Conservation (phyloP, 1,139 yeast species). For the Schizosaccharomyces versatilis region DNA sequence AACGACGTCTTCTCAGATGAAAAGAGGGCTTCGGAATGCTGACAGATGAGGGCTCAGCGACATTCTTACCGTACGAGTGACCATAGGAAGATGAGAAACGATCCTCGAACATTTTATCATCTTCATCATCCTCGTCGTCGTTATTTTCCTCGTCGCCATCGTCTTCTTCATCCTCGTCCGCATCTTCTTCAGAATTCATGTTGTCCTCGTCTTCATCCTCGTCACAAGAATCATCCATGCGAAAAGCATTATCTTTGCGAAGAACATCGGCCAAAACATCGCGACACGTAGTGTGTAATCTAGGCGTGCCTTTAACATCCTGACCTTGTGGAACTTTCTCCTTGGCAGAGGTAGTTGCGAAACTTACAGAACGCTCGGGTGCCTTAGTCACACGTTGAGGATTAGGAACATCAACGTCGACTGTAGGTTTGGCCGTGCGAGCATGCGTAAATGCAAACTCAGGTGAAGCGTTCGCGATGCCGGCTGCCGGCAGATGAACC, state of each 20-base stretch:
- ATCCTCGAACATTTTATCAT: conserved; percentile 2
- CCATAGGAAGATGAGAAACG: too few species aligned
- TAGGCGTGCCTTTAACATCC: neutral
- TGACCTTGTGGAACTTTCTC: too few species aligned
- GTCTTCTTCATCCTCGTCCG: conserved; percentile 5
- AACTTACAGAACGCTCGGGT: too few species aligned
- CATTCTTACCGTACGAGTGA: neutral
- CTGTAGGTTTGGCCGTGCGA: too few species aligned
- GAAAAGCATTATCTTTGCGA: neutral
- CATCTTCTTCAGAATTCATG: conserved; percentile 2
- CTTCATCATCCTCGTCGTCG: conserved; percentile 1
- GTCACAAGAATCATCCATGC: neutral
- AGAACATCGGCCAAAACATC: neutral
- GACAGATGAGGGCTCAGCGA: neutral
- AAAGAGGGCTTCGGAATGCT: neutral
- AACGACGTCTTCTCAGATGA: neutral
- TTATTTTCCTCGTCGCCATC: neutral
- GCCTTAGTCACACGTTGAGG: too few species aligned
- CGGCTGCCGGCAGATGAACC: too few species aligned
- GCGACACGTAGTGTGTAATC: neutral
- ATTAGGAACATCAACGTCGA: too few species aligned
- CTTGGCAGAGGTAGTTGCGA: too few species aligned
- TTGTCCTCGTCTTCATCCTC: neutral
- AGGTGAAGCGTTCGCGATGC: too few species aligned
- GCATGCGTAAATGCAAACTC: too few species aligned